Base-by-base conservation (phyloP, 495 filamentous ascomycete species). In the Aspergillus leporis region DNA sequence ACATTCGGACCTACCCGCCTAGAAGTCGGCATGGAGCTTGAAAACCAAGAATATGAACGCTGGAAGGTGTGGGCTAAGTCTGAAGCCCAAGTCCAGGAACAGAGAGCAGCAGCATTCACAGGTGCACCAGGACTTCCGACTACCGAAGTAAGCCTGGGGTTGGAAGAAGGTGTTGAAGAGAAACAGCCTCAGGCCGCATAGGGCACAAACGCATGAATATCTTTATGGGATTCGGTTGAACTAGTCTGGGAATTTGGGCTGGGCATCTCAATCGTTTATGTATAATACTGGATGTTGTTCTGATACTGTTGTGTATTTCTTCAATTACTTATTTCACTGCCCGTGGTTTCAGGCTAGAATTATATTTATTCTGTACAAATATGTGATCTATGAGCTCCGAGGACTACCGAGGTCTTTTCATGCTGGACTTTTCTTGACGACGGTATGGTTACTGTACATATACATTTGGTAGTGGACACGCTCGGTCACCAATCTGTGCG, bases 11-110 rank as follows among this genome's bases (percentile, higher is more conserved):
- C 87, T 69, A 77, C 83, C 18, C 74, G 79, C 57, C 61, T 92
- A 45, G 86, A 95, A 46, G 77, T 94, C 55, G 87, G 91, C 65
- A 90, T 94, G 84, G 77, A 89, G 56, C 74, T 95, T 58, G 94
- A 98, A 75, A 86, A 92, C 74, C 70, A 81, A 66, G 75, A 83
- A 43, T 93, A 83, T 67, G 89, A 96, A 66, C 65, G 71, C 53
- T 98, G 93, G 94, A 90, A 90, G 81, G 73, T 63, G 40, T 95
- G 90, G 90, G 94, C 94, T 21, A 71, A 70, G 51, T 72, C 74
- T 54, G 74, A 87, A 68, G 72, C 81, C 30, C 70, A 74, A 25
- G 14, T 76, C 1, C 52, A 64, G 25, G 68, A 69, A 13, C 74
- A 75, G 48, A 67, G 60, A 47, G 18, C 43, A 9, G 69, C 69